Percentiles rank a stretch among this genome's conserved stretches.
Conservation (phyloP, 108 stramenopile species). For the Skeletonema costatum region DNA sequence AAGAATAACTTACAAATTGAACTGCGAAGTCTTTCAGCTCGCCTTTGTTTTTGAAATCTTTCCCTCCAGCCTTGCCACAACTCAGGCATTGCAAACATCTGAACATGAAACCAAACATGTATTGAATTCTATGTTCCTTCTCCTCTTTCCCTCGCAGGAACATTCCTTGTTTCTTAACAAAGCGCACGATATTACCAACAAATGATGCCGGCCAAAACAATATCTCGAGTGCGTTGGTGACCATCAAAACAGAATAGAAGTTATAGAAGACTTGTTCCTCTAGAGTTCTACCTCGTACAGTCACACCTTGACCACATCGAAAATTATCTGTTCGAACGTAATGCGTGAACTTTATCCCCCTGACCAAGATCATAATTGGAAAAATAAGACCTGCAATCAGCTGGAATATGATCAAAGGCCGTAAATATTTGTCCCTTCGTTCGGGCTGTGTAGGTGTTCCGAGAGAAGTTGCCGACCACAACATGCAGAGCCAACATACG, state of each 20-base stretch:
- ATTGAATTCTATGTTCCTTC: background rate
- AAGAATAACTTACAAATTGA: background rate
- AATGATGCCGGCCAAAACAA: background rate
- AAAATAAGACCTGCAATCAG: background rate
- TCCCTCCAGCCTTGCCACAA: constrained; percentile 12
- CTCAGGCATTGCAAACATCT: constrained; percentile 3
- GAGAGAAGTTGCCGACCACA: background rate
- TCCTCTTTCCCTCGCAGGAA: background rate
- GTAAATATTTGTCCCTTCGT: background rate
- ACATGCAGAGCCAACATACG: background rate
- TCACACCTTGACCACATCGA: background rate
- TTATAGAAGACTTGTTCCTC: background rate
- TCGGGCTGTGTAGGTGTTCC: background rate
- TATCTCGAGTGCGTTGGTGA: background rate
- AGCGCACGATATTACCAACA: background rate
- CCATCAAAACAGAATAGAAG: background rate
- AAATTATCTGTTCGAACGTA: background rate
- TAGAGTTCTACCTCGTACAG: background rate
- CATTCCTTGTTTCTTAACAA: background rate
- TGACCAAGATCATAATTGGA: background rate
- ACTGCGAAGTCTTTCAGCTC: background rate
- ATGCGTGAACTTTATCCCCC: background rate
- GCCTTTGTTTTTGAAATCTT: constrained; percentile 13
- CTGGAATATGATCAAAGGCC: background rate
- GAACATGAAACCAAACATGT: constrained; percentile 11